Percentiles rank a stretch among this genome's conserved stretches.
phyloP scores from a whole-genome alignment of 768 basidiomycete species.

The Macrolepiota albuminosa region DNA sequence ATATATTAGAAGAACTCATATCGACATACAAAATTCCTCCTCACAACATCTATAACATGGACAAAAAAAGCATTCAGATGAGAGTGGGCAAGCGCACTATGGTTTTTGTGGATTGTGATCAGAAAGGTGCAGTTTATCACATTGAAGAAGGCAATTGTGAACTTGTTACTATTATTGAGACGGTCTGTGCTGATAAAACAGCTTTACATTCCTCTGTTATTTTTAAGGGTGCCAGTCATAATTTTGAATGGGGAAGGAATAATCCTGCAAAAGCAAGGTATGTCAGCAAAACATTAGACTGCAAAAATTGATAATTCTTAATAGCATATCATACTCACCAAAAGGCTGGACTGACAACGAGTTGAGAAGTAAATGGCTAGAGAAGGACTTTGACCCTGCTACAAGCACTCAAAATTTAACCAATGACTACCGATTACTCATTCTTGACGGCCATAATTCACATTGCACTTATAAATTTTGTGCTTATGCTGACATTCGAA shows the following conservation, averaged over 20 bases:
- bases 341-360: slow-evolving; percentile 39
- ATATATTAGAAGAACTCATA: slow-evolving; percentile 9
- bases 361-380: slow-evolving; percentile 27
- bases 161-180: slow-evolving; percentile 43
- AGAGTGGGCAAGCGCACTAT: slow-evolving; percentile 17
- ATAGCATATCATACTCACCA: slow-evolving; percentile 27
- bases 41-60: no score
- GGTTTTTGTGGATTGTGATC: no score
- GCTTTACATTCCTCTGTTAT: slow-evolving; percentile 32
- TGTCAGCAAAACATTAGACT: no score
- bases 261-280: slow-evolving; percentile 26
- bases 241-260: slow-evolving; percentile 17
- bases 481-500: slow-evolving; percentile 19
- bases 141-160: slow-evolving; percentile 26
- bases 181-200: slow-evolving; percentile 37
- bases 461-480: slow-evolving; percentile 30
- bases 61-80: slow-evolving; percentile 26
- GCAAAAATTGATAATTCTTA: background rate
- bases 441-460: slow-evolving; percentile 35
- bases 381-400: slow-evolving; percentile 27
- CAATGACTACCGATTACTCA: slow-evolving; percentile 23
- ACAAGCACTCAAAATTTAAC: slow-evolving; percentile 14
- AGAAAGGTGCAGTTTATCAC: no score
- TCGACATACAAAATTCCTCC: slow-evolving; percentile 14
- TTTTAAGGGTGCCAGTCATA: no score